Evolutionary conservation across 495 filamentous ascomycete genomes (phyloP), one percentile per base, ranked within the genome.

Genomic region (Bryoglossum gracile): DNA sequence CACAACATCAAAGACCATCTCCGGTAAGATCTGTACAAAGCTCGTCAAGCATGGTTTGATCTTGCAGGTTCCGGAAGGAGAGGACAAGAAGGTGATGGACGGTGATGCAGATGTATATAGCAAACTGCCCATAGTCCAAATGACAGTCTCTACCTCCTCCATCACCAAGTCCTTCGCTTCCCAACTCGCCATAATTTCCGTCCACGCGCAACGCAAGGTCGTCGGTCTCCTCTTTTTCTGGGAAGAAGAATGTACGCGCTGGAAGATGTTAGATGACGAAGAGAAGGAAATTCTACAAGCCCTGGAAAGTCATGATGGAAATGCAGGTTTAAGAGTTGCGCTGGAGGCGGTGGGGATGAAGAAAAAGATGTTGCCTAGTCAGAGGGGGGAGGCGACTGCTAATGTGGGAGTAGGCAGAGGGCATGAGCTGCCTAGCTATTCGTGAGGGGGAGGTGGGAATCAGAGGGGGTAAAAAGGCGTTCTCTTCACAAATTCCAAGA

Each of bases 211-310:
- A 46, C 46, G 59, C 32, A 63, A 59, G 40, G 36, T 65, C 16
- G 50, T 65, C 11, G 55, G 55, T 9, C 16, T 65, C 51, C 35
- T 65, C 30, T 63, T 65, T 49, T 63, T 63, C 34, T 65, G 62
- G 62, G 62, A 65, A 46, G 62, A 65, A 38, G 62, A 65, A 44
- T 57, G 55, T 44, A 53, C 50, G 45, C 37, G 62, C 23, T 60
- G 54, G 56, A 54, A 48, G 19, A 18, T 62, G 43, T 50, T 65
- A n/a, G 53, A 53, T 46, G 19, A 36, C 3, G 61, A 63, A 26
- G 53, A 63, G 47, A 35, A 42, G 28, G 61, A 63, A 40, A 48
- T 62, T 47, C 25, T 42, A 25, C 19, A 39, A 18, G 46, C 49
- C 1, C 28, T 62, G 48, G 26, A 45, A 36, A 1, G 3, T 9